Evolutionary conservation across 129 eudicot genomes (phyloP).

Genomic region (Artemisia annua): DNA sequence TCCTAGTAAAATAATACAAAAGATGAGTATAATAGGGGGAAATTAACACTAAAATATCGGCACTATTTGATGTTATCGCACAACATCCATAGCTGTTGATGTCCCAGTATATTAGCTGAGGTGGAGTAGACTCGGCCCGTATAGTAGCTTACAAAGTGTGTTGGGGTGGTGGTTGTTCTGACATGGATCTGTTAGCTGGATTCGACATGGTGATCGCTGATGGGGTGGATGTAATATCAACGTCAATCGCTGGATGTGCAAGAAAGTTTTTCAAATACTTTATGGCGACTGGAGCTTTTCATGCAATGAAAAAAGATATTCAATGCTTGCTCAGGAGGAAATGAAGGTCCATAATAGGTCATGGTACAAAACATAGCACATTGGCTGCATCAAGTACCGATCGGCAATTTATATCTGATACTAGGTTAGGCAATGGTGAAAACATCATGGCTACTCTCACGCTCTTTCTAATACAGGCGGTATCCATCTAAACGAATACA

Average conservation of each 20-base stretch:
- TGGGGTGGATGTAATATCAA: constrained; percentile 34
- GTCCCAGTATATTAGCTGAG: constrained; percentile 55
- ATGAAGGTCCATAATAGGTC: constrained; percentile 51
- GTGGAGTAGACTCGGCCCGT: constrained; percentile 65
- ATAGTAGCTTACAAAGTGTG: no score
- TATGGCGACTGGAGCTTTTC: constrained; percentile 77
- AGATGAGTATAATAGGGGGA: no score
- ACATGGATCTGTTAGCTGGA: no score
- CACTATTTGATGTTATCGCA: no score
- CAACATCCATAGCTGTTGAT: constrained; percentile 86
- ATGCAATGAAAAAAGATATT: constrained; percentile 71
- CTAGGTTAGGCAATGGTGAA: constrained; percentile 60
- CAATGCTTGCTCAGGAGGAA: constrained; percentile 65
- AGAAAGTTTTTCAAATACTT: constrained; percentile 45
- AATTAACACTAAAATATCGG: no score
- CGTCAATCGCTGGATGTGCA: constrained; percentile 57
- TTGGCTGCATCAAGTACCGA: constrained; percentile 79
- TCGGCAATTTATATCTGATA: constrained; percentile 51
- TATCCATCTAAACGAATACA: no score
- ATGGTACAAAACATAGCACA: constrained; percentile 66
- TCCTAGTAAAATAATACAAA: no score
- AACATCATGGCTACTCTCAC: constrained; percentile 43
- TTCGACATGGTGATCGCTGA: no score
- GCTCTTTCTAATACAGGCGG: background rate
- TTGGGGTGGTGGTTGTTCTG: no score